Evolutionary conservation across 495 filamentous ascomycete genomes (phyloP), one percentile per base, ranked within the genome.

Genomic region (Aspergillus haitiensis): DNA sequence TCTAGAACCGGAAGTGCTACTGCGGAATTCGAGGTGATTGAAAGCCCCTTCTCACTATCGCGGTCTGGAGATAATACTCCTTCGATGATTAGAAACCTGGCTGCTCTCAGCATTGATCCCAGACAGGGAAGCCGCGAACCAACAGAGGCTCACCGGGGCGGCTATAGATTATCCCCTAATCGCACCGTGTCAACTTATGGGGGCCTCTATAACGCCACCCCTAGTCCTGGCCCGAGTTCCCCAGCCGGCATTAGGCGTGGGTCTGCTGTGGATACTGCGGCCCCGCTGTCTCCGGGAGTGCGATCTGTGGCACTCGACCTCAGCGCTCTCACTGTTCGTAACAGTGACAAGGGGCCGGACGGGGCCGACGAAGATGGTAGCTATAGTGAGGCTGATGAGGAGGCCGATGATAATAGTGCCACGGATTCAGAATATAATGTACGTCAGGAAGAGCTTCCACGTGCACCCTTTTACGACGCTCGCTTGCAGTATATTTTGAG

Each of bases 371-470:
- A 7, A n/a, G 18, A 32, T 37, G 55, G 42, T 18, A 27, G 7
- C 15, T 18, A 46, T 37, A 53, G 27, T 34, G n/a, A 37, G 15
- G 13, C 0, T 15, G 47, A 49, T 7, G 21, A 33, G 37, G 48
- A 59, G n/a, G 9, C 21, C 21, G 3, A 27, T 15, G 54, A 47
- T 32, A 13, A 21, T 21, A 48, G 48, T 7, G 50, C 47, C 6
- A 15, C 33, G 36, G 31, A 39, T 2, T 51, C 32, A 7, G 7
- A 31, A 8, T 48, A 61, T 36, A 47, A 35, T 51, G 34, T 61
- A 13, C 58, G 48, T 11, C 48, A 56, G 18, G 58, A 61, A 40
- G 42, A 40, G 9, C 45, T 55, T 15, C 58, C 58, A 8, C 52
- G 5, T 1, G 58, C 58, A 8, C 50, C 50, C 8, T 50, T 61